Evolutionary conservation across 2,329 filamentous ascomycete genomes (phyloP).

Genomic region (Lachnellula willkommii): DNA sequence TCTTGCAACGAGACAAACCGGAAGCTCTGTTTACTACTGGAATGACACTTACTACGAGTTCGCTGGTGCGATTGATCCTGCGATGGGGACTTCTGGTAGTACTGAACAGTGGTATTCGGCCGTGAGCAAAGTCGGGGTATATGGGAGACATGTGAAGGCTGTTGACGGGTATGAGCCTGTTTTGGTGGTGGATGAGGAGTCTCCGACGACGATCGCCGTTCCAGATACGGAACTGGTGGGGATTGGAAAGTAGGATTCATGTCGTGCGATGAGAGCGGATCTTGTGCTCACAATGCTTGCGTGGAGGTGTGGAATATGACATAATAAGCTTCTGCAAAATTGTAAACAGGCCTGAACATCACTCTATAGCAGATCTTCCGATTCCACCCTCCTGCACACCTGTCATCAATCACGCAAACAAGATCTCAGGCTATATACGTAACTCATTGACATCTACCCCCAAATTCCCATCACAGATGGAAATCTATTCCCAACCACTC

Average conservation of each 20-base stretch:
- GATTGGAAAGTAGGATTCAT: background rate
- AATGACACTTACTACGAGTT: constrained; percentile 23
- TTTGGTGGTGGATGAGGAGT: constrained; percentile 17
- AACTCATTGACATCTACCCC: background rate
- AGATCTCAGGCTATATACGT: background rate
- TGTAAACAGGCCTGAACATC: background rate
- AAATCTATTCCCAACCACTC: too few species aligned
- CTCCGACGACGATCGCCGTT: constrained; percentile 11
- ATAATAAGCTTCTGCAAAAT: too few species aligned
- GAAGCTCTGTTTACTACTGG: constrained; percentile 21
- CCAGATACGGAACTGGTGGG: constrained; percentile 8
- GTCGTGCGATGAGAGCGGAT: background rate
- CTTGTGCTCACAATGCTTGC: background rate
- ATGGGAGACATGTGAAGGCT: constrained; percentile 22
- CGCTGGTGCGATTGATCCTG: constrained; percentile 21
- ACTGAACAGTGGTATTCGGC: constrained; percentile 23
- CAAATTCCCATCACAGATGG: too few species aligned
- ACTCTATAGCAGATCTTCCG: background rate
- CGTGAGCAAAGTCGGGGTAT: constrained; percentile 5
- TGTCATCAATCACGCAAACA: background rate
- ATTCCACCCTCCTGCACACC: background rate
- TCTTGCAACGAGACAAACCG: constrained; percentile 16
- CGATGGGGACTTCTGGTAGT: constrained; percentile 8
- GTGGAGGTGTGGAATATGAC: too few species aligned
- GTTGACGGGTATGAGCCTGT: constrained; percentile 23